Base-by-base conservation (phyloP, 1,284 basidiomycete species). In the Heliocybe sulcata region DNA sequence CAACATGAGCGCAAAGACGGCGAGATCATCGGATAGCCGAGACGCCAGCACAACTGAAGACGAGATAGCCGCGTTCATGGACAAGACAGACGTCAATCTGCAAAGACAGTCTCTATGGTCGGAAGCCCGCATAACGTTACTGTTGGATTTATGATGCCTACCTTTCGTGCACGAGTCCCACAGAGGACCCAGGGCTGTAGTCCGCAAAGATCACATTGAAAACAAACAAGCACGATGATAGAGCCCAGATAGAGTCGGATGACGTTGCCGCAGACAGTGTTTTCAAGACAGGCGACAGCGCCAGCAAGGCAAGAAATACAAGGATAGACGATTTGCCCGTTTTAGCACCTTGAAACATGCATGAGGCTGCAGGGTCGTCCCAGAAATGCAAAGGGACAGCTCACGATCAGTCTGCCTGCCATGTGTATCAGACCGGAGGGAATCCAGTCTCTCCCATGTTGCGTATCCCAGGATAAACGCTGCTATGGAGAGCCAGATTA, bases 221-320 rank as follows among this genome's bases (percentile, higher is more conserved):
- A 42, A 76, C 69, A 62, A 90, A 84, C 31, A 93, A 74, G 59
- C 73, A 72, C 12, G 81, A 80, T 49, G 92, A 83, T 48, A 98
- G 72, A 6, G 95, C 95, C 94, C 94, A 98, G 61, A 98, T 97
- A 25, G 93, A 94, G 68, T 99, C 97, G 12, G 88, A 90, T 19
- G 96, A 98, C 0, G 95, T 98, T 8, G 95, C 92, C 42, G 92
- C 91, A 11, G 94, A 97, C 61, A 99, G 73, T 1, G 95, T 98
- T 59, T 90, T 82, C 55, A 99, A 74, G 3, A 98, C 90, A 1
- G 97, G 97, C 0, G 94, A 89, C 45, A 98, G 77, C 3, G 94
- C 87, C 70, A 96, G 82, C 55, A 99, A 78, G 2, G 92, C 83
- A 4, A 98, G 79, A 62, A 94, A 90, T 55, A 96, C 88, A 52